Conservation (phyloP, 441 rosid species). For the Populus trichocarpa region DNA sequence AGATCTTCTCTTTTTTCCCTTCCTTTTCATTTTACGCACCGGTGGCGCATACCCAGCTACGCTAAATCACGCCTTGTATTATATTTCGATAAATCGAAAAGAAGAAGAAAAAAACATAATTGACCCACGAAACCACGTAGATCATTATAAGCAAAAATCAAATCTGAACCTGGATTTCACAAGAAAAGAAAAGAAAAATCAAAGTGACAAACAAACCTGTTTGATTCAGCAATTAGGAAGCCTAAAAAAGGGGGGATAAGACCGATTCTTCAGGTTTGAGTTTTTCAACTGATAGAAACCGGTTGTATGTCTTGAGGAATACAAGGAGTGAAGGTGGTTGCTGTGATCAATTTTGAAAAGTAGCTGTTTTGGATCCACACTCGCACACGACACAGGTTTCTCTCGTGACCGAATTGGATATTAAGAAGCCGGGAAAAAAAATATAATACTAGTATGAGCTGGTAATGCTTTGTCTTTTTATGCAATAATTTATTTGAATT, state of each 20-base stretch:
- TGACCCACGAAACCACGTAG: not conserved
- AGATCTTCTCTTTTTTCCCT: not conserved
- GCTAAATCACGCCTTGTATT: not conserved
- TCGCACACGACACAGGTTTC: not conserved
- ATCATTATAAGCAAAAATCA: not conserved
- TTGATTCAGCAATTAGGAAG: not conserved
- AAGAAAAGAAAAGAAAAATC: too few relatives aligned
- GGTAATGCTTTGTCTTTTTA: not conserved
- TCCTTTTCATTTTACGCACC: not conserved
- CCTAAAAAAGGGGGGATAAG: not conserved
- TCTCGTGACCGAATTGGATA: not conserved
- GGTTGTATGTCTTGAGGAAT: not conserved
- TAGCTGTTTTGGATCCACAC: not conserved
- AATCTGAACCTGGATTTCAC: not conserved
- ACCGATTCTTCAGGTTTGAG: not conserved
- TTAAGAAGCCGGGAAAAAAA: not conserved
- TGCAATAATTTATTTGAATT: too few relatives aligned
- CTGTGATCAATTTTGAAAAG: not conserved
- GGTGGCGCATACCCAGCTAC: not conserved
- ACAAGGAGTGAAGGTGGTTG: not conserved
- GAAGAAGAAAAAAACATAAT: too few relatives aligned
- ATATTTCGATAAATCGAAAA: not conserved
- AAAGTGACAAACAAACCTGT: not conserved
- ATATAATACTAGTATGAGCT: not conserved
- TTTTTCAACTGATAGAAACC: not conserved